phyloP scores from a whole-genome alignment of 1,139 yeast species.

The Pichia sp. region DNA sequence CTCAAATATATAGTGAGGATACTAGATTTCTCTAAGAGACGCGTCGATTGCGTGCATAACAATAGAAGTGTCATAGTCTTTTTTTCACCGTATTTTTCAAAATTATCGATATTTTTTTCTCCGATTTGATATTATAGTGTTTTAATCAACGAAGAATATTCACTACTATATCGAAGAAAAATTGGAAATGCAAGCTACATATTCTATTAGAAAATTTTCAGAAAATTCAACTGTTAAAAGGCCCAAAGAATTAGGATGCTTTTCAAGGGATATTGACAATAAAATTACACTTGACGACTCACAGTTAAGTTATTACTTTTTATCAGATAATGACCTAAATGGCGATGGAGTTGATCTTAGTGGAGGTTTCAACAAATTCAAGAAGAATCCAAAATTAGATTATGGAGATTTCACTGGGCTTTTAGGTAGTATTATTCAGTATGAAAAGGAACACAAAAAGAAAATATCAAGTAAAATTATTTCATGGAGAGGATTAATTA shows the following conservation, averaged over 20 bases:
- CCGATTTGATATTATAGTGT: no score
- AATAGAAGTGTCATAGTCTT: no score
- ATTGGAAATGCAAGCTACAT: slow-evolving; percentile 8
- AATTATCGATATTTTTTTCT: no score
- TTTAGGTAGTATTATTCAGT: slow-evolving; percentile 45
- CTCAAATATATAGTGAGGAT: no score
- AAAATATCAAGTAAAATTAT: slow-evolving; percentile 59
- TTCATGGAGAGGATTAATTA: slow-evolving; percentile 80
- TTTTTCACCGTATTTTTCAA: no score
- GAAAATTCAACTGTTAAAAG: slow-evolving; percentile 54
- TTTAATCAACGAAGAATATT: no score
- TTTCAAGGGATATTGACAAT: slow-evolving; percentile 50
- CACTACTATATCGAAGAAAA: no score
- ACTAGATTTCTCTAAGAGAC: no score
- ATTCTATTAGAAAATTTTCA: slow-evolving; percentile 43
- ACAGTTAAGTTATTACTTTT: slow-evolving; percentile 59
- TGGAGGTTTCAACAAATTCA: slow-evolving; percentile 56
- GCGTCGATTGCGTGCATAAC: no score
- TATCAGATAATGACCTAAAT: slow-evolving; percentile 62
- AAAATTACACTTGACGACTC: slow-evolving; percentile 44
- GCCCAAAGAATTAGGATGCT: slow-evolving; percentile 65
- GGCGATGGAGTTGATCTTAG: slow-evolving; percentile 48
- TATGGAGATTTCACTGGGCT: slow-evolving; percentile 44
- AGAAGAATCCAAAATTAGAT: slow-evolving; percentile 29
- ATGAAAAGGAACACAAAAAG: slow-evolving; percentile 44